Conservation (phyloP, 2,329 filamentous ascomycete genomes). For the Pseudocercospora fuligena region DNA sequence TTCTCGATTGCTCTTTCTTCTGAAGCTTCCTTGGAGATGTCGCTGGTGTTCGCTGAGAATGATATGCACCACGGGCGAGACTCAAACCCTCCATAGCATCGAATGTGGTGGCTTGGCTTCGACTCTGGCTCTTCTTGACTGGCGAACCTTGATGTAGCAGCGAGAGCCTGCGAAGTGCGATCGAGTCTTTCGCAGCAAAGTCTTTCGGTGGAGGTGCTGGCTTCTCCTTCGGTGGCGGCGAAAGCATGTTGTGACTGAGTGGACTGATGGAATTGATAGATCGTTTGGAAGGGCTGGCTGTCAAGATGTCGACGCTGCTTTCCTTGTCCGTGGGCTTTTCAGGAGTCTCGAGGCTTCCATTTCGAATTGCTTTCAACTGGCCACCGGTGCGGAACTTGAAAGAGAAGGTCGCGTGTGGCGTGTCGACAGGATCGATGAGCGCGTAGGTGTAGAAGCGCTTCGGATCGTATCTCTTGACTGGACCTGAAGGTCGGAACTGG, state of each 20-base stretch:
- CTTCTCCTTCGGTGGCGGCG: conserved; percentile 10
- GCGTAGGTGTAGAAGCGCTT: conserved; percentile 55
- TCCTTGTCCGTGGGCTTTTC: not conserved
- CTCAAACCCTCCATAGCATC: conserved; percentile 11
- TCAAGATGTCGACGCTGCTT: conserved; percentile 14
- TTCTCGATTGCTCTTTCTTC: not conserved
- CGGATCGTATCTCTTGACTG: conserved; percentile 45
- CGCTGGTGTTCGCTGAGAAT: not conserved
- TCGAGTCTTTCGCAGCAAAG: conserved; percentile 14
- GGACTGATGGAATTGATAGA: not conserved
- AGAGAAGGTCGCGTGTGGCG: conserved; percentile 54
- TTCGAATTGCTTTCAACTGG: conserved; percentile 7
- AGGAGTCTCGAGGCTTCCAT: not conserved
- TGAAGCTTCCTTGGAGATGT: conserved; percentile 3
- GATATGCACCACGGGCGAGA: not conserved
- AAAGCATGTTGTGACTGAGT: not conserved
- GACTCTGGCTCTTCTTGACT: not conserved
- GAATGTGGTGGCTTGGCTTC: not conserved
- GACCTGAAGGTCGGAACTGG: conserved; percentile 19
- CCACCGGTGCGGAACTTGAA: conserved; percentile 35
- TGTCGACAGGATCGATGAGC: conserved; percentile 54
- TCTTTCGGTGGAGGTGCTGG: conserved; percentile 9
- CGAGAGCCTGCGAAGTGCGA: conserved; percentile 13
- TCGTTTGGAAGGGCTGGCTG: conserved; percentile 15
- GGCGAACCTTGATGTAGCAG: conserved; percentile 2